Evolutionary conservation across 2,329 filamentous ascomycete species (phyloP).

Genomic region (Epichloe sibirici): DNA sequence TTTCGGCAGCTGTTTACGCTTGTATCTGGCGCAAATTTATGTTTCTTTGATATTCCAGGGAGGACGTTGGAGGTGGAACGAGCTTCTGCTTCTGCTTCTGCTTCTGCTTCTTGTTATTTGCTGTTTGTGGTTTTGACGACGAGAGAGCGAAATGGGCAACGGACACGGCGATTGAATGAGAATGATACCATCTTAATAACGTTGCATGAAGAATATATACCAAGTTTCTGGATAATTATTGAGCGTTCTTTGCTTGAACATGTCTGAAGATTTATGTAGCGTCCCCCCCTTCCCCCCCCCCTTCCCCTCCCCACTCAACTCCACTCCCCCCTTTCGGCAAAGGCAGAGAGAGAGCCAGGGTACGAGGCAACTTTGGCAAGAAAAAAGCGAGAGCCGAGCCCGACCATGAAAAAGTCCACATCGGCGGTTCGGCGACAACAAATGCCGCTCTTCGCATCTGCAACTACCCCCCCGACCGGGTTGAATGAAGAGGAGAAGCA

Average conservation of each 20-base stretch:
- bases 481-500: not conserved
- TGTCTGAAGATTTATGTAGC: not conserved
- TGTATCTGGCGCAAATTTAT: not conserved
- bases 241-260: too few relatives aligned
- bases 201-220: not conserved
- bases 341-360: too few relatives aligned
- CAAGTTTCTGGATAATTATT: too few relatives aligned
- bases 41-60: not conserved
- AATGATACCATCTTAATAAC: conserved; percentile 2
- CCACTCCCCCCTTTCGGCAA: not conserved
- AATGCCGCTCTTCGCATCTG: conserved; percentile 12
- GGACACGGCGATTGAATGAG: conserved; percentile 3
- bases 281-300: not conserved
- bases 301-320: too few relatives aligned
- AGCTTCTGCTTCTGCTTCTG: not conserved
- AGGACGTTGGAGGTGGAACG: not conserved
- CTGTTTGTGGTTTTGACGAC: not conserved
- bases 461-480: not conserved
- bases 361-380: not conserved
- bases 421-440: conserved; percentile 20
- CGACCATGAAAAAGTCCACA: not conserved
- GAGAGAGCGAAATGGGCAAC: not conserved
- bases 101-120: not conserved
- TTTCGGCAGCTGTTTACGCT: not conserved
- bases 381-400: not conserved